Evolutionary conservation across 495 filamentous ascomycete species (phyloP).

Genomic region (Aspergillus ostianus): DNA sequence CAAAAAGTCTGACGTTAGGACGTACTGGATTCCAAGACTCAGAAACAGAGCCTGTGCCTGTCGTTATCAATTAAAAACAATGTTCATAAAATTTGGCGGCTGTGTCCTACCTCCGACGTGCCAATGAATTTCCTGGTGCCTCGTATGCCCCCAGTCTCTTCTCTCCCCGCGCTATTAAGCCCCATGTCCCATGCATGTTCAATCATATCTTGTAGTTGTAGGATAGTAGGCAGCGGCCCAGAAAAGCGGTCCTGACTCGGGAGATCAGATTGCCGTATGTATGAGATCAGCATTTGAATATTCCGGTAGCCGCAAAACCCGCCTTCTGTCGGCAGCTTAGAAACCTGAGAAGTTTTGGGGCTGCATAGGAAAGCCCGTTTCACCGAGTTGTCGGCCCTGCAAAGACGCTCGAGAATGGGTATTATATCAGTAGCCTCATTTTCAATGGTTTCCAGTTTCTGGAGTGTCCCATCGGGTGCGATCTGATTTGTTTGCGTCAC

Average conservation of each 20-base stretch:
- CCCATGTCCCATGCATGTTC: slow-evolving; percentile 88
- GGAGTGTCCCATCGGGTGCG: slow-evolving; percentile 46
- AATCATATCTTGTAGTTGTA: slow-evolving; percentile 84
- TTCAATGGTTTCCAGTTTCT: slow-evolving; percentile 45
- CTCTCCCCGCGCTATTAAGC: slow-evolving; percentile 68
- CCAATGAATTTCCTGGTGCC: slow-evolving; percentile 95
- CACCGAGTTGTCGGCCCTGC: slow-evolving; percentile 62
- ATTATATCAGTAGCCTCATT: slow-evolving; percentile 71
- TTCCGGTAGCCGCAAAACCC: slow-evolving; percentile 98
- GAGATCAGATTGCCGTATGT: slow-evolving; percentile 58
- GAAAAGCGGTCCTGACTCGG: slow-evolving; percentile 60
- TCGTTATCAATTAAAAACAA: slow-evolving; percentile 11
- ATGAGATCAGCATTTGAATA: slow-evolving; percentile 90
- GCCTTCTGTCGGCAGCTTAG: slow-evolving; percentile 76
- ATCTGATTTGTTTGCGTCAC: slow-evolving; percentile 56
- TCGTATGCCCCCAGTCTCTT: slow-evolving; percentile 83
- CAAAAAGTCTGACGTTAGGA: slow-evolving; percentile 1
- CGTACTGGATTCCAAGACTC: slow-evolving; percentile 64
- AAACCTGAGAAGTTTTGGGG: slow-evolving; percentile 71
- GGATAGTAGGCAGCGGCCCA: slow-evolving; percentile 68
- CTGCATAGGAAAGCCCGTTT: slow-evolving; percentile 77
- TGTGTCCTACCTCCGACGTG: slow-evolving; percentile 71
- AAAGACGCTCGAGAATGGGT: slow-evolving; percentile 67
- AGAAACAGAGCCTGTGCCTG: slow-evolving; percentile 81
- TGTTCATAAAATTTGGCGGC: neutral